Conservation (phyloP, 192 early-diverging fungal species). For the Phlyctochytrium planicorne region DNA sequence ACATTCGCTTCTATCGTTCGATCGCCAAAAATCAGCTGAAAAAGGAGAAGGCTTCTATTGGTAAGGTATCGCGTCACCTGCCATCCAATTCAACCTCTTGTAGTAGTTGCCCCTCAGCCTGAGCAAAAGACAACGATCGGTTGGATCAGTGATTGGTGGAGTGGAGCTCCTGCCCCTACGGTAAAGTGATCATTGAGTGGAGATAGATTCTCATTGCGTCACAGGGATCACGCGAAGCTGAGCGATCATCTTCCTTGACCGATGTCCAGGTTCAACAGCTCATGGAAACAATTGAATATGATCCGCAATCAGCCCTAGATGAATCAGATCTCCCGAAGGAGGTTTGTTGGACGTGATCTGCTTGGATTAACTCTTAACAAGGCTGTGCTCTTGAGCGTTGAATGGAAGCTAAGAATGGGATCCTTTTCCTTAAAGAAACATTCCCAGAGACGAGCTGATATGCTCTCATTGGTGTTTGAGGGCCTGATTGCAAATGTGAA, state of each 20-base stretch:
- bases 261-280: constrained; percentile 87
- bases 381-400: constrained; percentile 38
- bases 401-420: constrained; percentile 70
- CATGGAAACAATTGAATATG: constrained; percentile 93
- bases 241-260: constrained; percentile 46
- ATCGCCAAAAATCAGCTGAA: constrained; percentile 71
- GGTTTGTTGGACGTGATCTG: constrained; percentile 35
- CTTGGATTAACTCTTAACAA: constrained; percentile 3
- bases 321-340: constrained; percentile 63
- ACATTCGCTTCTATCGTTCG: constrained; percentile 83
- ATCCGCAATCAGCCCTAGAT: constrained; percentile 68
- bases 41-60: constrained; percentile 68
- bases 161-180: constrained; percentile 16
- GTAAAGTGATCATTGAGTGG: not conserved
- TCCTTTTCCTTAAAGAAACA: constrained; percentile 76
- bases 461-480: constrained; percentile 65
- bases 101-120: constrained; percentile 24
- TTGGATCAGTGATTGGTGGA: constrained; percentile 51
- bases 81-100: not conserved
- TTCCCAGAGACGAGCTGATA: constrained; percentile 43
- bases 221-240: constrained; percentile 1
- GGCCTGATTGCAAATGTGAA: constrained; percentile 56
- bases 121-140: constrained; percentile 32
- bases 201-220: not conserved
- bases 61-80: not conserved